Evolutionary conservation across 1,284 basidiomycete genomes (phyloP).

Genomic region (Inonotus obliquus): DNA sequence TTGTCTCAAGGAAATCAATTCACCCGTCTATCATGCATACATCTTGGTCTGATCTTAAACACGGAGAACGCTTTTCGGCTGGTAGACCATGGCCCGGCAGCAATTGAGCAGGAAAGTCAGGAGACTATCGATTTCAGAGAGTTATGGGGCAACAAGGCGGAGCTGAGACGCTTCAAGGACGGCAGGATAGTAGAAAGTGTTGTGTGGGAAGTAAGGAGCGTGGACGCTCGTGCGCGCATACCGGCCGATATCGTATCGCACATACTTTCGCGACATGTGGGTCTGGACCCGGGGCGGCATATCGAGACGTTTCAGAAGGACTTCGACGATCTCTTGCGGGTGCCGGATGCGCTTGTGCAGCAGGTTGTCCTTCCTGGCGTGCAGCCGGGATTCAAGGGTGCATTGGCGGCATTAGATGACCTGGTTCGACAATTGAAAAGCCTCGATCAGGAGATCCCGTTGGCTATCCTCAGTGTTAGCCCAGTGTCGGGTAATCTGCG

Average conservation of each 20-base stretch:
- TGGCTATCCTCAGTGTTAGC: conserved; percentile 74
- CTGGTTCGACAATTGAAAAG: conserved; percentile 77
- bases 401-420: conserved; percentile 76
- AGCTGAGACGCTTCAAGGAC: conserved; percentile 96
- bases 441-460: conserved; percentile 75
- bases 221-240: conserved; percentile 77
- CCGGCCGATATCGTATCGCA: conserved; percentile 73
- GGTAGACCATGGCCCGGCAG: conserved; percentile 85
- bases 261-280: conserved; percentile 75
- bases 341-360: conserved; percentile 56
- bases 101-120: conserved; percentile 51
- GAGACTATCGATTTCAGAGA: conserved; percentile 65
- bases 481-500: conserved; percentile 75
- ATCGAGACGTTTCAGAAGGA: conserved; percentile 56
- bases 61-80: conserved; percentile 71
- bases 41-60: conserved; percentile 75
- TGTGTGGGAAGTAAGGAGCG: conserved; percentile 80
- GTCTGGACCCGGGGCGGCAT: conserved; percentile 42
- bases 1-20: conserved; percentile 44
- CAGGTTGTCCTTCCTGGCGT: conserved; percentile 34
- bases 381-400: conserved; percentile 69
- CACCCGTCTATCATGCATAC: conserved; percentile 40
- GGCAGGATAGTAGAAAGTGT: conserved; percentile 91
- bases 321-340: conserved; percentile 65
- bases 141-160: conserved; percentile 91